Evolutionary conservation across 495 filamentous ascomycete genomes (phyloP).

Genomic region (Bryoglossum gracile): DNA sequence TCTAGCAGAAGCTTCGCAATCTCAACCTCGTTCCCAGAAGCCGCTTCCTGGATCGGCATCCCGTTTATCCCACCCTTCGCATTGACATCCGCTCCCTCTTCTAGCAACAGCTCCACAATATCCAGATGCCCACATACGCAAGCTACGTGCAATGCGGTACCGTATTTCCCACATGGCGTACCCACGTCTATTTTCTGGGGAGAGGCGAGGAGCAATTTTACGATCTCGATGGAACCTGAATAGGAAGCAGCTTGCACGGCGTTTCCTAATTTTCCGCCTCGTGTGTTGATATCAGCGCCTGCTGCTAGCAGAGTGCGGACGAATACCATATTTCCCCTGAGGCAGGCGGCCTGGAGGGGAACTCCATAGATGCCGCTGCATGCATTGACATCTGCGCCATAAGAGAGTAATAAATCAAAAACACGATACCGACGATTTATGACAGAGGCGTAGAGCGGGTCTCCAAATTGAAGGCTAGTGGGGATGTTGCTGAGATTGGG

Average conservation of each 20-base stretch:
- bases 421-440: too few species aligned
- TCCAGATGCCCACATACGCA: not conserved
- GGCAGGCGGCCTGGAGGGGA: conserved; percentile 7
- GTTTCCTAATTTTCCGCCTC: not conserved
- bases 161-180: not conserved
- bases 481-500: not conserved
- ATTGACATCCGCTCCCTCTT: conserved; percentile 21
- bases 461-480: not conserved
- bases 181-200: not conserved
- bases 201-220: not conserved
- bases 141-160: not conserved
- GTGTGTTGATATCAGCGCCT: conserved; percentile 12
- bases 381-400: too few species aligned
- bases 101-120: conserved; percentile 6
- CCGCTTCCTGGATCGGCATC: not conserved
- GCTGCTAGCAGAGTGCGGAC: conserved; percentile 12
- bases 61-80: conserved; percentile 7
- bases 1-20: not conserved
- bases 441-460: conserved; percentile 1
- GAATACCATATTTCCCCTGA: conserved; percentile 2
- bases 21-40: not conserved
- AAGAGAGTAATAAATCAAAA: too few species aligned
- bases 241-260: conserved; percentile 9
- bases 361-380: not conserved
- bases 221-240: conserved; percentile 8